Evolutionary conservation across 164 flowering plant genomes (phyloP), one percentile per base, ranked within the genome.

Genomic region (Annona cherimola): DNA sequence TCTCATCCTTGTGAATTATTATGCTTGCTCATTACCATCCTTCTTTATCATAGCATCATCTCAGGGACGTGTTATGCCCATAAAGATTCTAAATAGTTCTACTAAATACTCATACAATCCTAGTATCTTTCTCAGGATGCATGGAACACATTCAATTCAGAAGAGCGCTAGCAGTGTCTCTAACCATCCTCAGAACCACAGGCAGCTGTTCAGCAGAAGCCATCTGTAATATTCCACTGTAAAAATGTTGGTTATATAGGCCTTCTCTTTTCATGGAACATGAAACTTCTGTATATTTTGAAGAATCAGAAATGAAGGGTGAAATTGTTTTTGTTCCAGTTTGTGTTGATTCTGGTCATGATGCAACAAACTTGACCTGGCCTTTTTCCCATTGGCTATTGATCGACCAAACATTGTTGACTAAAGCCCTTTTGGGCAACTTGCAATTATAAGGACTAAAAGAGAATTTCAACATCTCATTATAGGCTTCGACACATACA

Each of bases 61-160:
- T 16, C 57, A 50, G 55, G 55, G 12, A 6, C 55, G 11, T 46
- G 55, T 46, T 1, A 6, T 12, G 12, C 55, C 55, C 7, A 46
- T 46, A 8, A 46, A 46, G 55, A 46, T 46, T 46, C 14, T 46
- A 12, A 5, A 16, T 16, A 50, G 57, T 50, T 61, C 18, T 61
- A 19, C 6, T 26, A 16, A 20, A 7, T 8, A 14, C 46, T 71
- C 54, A 71, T n/a, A 4, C 26, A 60, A 70, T 70, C 35, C 66
- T 61, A 68, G 35, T 60, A 42, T 68, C 42, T 39, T 73, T 66
- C n/a, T 14, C 74, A 77, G 80, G 80, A 73, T 2, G 80, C 80
- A 2, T 77, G 80, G 80, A 77, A 74, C 77, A 74, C 43, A 61
- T 77, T 77, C 73, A 77, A 74, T 46, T 73, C 73, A 2, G 80